Evolutionary conservation across 371 early-diverging fungal species (phyloP).

Genomic region (Rhizopus arrhizus): DNA sequence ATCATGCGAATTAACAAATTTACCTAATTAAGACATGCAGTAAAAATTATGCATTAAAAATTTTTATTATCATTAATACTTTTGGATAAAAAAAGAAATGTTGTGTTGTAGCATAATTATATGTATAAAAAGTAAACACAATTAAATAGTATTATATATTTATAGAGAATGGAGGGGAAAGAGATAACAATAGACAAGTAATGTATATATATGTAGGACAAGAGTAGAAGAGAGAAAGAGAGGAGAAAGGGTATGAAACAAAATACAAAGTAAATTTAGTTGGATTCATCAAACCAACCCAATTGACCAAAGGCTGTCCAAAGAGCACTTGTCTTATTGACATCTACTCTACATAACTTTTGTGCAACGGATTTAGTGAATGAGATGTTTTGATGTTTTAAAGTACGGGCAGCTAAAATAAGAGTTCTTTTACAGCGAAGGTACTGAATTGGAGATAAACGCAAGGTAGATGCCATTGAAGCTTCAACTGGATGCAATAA

Average conservation of each 20-base stretch:
- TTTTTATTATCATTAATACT: no score
- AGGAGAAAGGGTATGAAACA: background rate
- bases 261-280: conserved; percentile 3
- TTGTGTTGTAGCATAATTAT: no score
- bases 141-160: no score
- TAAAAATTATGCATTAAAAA: no score
- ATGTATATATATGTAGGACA: background rate
- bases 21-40: no score
- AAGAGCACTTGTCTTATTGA: conserved; percentile 43
- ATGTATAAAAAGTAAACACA: no score
- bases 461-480: conserved; percentile 62
- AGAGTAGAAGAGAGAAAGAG: conserved; percentile 1
- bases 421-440: conserved; percentile 47
- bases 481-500: conserved; percentile 58
- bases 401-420: conserved; percentile 33
- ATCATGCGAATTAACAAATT: no score
- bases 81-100: no score
- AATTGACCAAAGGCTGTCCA: conserved; percentile 41
- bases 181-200: no score
- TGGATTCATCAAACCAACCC: conserved; percentile 32
- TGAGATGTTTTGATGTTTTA: conserved; percentile 31
- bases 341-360: conserved; percentile 41
- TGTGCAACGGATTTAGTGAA: conserved; percentile 45
- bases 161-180: no score
- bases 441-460: conserved; percentile 68